Percentiles rank a stretch among this genome's conserved stretches.
These are phyloP conservation scores for Luffa aegyptiaca DNA, from an alignment of 306 rosid genomes.

Conservation along the genomic window DNA sequence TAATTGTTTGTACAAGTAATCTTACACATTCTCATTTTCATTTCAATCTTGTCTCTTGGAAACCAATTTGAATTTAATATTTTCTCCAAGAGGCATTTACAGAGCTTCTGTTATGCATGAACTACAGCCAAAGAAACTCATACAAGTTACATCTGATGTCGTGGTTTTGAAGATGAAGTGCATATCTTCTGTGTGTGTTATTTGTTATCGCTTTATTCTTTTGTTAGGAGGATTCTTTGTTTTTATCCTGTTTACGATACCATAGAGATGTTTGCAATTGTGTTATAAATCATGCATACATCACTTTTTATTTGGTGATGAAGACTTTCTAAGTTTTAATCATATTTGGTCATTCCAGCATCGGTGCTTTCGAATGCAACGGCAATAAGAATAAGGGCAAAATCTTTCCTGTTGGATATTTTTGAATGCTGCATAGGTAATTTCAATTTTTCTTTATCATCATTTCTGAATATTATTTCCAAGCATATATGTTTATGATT, in stretches of 20 bases:
- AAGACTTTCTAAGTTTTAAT: neutral
- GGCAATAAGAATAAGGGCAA: neutral
- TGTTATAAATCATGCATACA: neutral
- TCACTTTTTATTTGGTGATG: neutral
- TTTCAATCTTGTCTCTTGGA: neutral
- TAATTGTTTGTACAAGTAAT: neutral
- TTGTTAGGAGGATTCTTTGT: neutral
- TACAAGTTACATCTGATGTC: neutral
- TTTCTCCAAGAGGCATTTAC: neutral
- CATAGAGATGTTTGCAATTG: neutral
- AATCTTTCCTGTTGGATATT: neutral
- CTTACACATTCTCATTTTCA: neutral
- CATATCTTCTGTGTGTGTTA: neutral
- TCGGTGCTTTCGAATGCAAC: neutral
- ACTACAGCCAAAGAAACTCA: neutral
- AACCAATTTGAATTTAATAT: neutral
- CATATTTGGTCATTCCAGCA: neutral
- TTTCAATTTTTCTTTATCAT: neutral
- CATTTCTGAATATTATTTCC: neutral
- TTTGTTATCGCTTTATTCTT: neutral
- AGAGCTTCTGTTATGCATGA: neutral
- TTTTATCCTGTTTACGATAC: neutral
- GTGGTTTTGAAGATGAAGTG: neutral
- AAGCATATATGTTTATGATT: neutral
- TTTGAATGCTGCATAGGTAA: neutral